Percentiles rank a stretch among this genome's conserved stretches.
Evolutionary conservation across 805 yeast genomes (phyloP).

Genomic region (Yarrowia sp.): DNA sequence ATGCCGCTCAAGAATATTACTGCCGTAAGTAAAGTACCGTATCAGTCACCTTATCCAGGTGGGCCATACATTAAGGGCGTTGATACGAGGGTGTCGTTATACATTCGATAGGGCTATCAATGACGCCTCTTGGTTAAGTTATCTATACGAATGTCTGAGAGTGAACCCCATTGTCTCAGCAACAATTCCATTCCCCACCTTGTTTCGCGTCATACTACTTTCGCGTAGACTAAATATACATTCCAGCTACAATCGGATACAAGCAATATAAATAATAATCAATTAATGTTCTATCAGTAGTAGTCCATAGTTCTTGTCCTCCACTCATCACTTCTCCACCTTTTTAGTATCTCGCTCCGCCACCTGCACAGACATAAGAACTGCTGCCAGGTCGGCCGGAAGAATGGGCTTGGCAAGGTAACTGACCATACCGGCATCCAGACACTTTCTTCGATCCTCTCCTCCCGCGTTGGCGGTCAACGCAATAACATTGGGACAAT

Average conservation of each 20-base stretch:
- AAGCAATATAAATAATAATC: background rate
- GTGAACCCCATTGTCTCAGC: no score
- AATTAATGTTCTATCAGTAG: conserved; percentile 21
- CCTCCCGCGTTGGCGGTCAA: conserved; percentile 62
- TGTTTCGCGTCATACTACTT: background rate
- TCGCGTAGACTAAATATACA: background rate
- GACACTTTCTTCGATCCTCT: conserved; percentile 58
- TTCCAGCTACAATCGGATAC: background rate
- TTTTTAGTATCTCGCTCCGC: conserved; percentile 17
- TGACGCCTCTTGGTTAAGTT: no score
- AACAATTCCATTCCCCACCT: no score
- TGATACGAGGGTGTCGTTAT: no score
- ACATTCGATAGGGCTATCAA: no score
- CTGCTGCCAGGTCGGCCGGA: conserved; percentile 55
- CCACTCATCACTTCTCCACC: conserved; percentile 12
- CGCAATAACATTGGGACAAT: conserved; percentile 55
- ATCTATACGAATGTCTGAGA: no score
- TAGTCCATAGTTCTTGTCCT: background rate
- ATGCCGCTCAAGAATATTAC: no score
- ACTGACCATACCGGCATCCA: conserved; percentile 60
- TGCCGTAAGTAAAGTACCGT: no score
- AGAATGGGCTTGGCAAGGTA: conserved; percentile 62
- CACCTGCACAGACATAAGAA: conserved; percentile 48
- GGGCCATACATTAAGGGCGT: background rate
- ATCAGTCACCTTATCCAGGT: conserved; percentile 1